Evolutionary conservation across 306 rosid species (phyloP).

Genomic region (Fagus crenata): DNA sequence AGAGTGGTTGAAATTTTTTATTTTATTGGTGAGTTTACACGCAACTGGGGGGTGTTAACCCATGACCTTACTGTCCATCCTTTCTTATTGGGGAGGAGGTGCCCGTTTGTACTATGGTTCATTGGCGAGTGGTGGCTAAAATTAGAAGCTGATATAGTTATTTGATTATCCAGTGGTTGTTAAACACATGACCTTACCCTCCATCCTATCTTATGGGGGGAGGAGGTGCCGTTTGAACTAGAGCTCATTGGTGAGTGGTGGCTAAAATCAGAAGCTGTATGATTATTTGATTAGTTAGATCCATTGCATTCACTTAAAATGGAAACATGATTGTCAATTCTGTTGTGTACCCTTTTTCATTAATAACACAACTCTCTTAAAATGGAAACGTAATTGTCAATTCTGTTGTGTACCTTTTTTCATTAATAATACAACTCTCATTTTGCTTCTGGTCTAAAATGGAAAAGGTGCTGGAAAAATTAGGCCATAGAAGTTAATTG

Average conservation of each 20-base stretch:
- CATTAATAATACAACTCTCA: not conserved
- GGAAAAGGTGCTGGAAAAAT: not conserved
- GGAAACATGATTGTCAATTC: not conserved
- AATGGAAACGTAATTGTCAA: not conserved
- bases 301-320: not conserved
- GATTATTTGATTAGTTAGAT: not conserved
- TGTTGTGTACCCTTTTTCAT: not conserved
- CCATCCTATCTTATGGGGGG: too few species aligned
- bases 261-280: not conserved
- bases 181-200: too few species aligned
- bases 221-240: too few species aligned
- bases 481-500: not conserved
- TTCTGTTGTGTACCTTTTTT: not conserved
- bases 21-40: too few species aligned
- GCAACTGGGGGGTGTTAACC: too few species aligned
- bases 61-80: too few species aligned
- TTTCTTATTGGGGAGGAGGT: too few species aligned
- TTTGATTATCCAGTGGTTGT: too few species aligned
- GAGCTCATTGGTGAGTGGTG: too few species aligned
- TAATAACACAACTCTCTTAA: not conserved
- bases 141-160: too few species aligned
- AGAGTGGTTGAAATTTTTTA: not conserved
- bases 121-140: too few species aligned
- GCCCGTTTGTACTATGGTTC: too few species aligned
- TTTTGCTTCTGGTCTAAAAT: not conserved